Evolutionary conservation across 768 basidiomycete species (phyloP), one percentile per base, ranked within the genome.

Genomic region (Tricholomella constricta): DNA sequence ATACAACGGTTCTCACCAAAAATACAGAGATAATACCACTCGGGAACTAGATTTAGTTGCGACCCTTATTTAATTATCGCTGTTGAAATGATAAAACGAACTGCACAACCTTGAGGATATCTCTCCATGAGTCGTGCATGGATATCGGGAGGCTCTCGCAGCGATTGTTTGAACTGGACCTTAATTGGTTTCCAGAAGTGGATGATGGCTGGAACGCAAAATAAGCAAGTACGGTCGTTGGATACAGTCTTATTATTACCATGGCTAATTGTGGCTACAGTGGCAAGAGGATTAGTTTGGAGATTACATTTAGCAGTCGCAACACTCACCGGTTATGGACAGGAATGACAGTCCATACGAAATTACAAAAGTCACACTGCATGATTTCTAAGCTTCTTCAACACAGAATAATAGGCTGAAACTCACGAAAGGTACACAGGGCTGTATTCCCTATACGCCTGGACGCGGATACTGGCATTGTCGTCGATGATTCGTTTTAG

Each of bases 311-410:
- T n/a, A n/a, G n/a, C n/a, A n/a, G n/a, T n/a, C n/a, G n/a, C n/a
- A 51, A n/a, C 11, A 41, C 64, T 65, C 62, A 72, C 78, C 75
- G 2, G 88, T 85, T 56, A 91, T 85, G 36, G 82, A 77, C 9
- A 88, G 81, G 62, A 83, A 83, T 4, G 80, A 78, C 3, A 82
- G 72, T 38, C 79, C 81, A 56, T 87, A 87, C 12, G 79, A 74
- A 51, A 83, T 70, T 15, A 76, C 76, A 56, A 84, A 84, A 3
- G 80, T 79, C 34, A 80, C 81, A 26, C 80, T 81, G 26, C 23
- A 32, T 26, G 23, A 22, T 25, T 48, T 42, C 31, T 51, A 54
- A 25, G 23, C 38, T 20, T 37, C 27, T 9, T 29, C 23, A 32
- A 26, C 19, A 27, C 32, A 26, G 19, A 20, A 11, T 26, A 20